Percentiles rank a stretch among this genome's conserved stretches.
Evolutionary conservation across 202 grass and related monocot genomes (phyloP).

Genomic region (Saccharum hybrid): DNA sequence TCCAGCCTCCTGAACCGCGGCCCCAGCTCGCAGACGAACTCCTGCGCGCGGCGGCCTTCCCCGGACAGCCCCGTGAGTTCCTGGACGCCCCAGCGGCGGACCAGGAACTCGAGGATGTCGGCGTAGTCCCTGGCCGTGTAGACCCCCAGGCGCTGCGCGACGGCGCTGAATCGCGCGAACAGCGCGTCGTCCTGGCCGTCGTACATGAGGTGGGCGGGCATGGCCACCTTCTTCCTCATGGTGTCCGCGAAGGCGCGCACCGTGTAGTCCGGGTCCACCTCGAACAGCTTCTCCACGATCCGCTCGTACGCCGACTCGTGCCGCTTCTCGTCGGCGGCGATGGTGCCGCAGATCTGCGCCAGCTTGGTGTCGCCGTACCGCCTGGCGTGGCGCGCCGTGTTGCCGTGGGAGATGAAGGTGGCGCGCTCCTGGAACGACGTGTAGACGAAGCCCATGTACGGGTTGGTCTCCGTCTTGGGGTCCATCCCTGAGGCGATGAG

Average conservation of each 20-base stretch:
- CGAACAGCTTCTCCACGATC: constrained; percentile 59
- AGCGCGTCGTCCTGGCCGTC: constrained; percentile 53
- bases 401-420: constrained; percentile 76
- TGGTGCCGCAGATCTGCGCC: constrained; percentile 64
- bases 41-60: constrained; percentile 55
- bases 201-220: constrained; percentile 73
- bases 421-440: constrained; percentile 82
- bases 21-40: constrained; percentile 56
- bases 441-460: constrained; percentile 71
- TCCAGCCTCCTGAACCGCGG: constrained; percentile 56
- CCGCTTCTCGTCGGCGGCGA: constrained; percentile 74
- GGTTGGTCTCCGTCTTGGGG: constrained; percentile 53
- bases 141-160: constrained; percentile 56
- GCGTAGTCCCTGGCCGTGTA: constrained; percentile 71
- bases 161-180: constrained; percentile 55
- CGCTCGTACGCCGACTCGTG: constrained; percentile 68
- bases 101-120: constrained; percentile 70
- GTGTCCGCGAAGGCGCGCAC: constrained; percentile 58
- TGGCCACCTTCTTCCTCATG: constrained; percentile 68
- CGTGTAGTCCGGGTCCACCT: constrained; percentile 63
- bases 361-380: constrained; percentile 49
- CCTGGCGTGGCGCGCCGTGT: constrained; percentile 61
- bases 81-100: constrained; percentile 48
- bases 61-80: constrained; percentile 50
- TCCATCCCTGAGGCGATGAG: constrained; percentile 72